A percentile compares a stretch with the other conserved stretches of the same genome.
Evolutionary conservation across 306 rosid genomes (phyloP).

Genomic region (Fragaria iinumae): DNA sequence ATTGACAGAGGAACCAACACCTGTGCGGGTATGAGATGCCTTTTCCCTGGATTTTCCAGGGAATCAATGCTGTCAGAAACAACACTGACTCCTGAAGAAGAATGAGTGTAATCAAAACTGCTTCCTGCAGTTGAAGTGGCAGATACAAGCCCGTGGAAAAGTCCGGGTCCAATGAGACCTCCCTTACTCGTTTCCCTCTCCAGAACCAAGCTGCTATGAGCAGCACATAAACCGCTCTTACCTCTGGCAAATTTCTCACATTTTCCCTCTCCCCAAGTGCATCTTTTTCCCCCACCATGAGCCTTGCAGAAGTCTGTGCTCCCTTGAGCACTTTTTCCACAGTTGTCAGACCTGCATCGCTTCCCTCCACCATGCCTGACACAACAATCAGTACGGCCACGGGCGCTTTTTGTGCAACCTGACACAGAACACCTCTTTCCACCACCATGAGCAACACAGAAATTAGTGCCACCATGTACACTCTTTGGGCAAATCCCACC

Average conservation of each 20-base stretch:
- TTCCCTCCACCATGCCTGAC: conserved; percentile 97
- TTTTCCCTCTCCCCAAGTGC: conserved; percentile 84
- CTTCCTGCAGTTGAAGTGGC: conserved; percentile 55
- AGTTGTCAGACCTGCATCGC: conserved; percentile 73
- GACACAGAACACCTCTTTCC: conserved; percentile 92
- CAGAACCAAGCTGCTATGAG: conserved; percentile 72
- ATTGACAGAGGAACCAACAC: conserved; percentile 71
- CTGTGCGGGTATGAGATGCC: conserved; percentile 73
- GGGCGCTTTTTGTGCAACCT: conserved; percentile 93
- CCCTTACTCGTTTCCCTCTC: conserved; percentile 57
- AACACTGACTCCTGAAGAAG: conserved; percentile 64
- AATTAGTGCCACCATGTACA: conserved; percentile 94
- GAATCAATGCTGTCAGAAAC: conserved; percentile 65
- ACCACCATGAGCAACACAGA: conserved; percentile 99
- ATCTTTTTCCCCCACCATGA: conserved; percentile 96
- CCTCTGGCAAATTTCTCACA: conserved; percentile 98
- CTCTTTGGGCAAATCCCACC: conserved; percentile 98
- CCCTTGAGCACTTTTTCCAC: conserved; percentile 98
- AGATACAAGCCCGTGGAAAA: conserved; percentile 82
- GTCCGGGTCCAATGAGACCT: conserved; percentile 75
- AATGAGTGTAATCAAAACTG: conserved; percentile 56
- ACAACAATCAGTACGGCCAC: conserved; percentile 96
- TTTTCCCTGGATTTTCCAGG: conserved; percentile 44
- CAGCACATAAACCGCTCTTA: conserved; percentile 94
- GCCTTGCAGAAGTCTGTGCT: conserved; percentile 99